Base-by-base conservation (phyloP, 345 rosid species). In the Salix viminalis region DNA sequence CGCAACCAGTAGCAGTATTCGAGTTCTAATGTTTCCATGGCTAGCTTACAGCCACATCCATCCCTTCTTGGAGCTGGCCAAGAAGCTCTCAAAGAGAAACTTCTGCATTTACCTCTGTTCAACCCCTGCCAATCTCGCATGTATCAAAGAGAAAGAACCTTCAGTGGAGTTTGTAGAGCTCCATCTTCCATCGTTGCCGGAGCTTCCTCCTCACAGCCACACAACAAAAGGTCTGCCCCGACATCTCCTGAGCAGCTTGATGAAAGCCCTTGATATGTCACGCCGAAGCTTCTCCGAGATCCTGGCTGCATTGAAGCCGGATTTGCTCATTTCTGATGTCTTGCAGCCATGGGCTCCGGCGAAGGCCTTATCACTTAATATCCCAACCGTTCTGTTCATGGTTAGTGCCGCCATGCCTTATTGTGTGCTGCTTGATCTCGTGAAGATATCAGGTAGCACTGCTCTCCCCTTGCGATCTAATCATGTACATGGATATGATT, bases 1-100 rank as follows among this genome's bases (percentile, higher is more conserved):
- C 21, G 0, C n/a, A 66, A 30, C 19, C 0, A 34, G 4, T 23
- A 36, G 42, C 4, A 66, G 8, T 18, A 28, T 19, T 66, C 44
- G 83, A 3, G 60, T 86, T 46, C 64, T 85, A 72, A 80, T 88
- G 87, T 65, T 86, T 2, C 86, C 89, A 83, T 86, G 90, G 87
- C 69, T 88, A 26, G 91, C 87, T 66, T 79, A 85, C 30, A 86
- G 91, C 24, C 89, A 86, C 76, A 79, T 77, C 16, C 72, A 81
- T 15, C 86, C 91, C 13, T 87, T 76, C 76, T 66, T 85, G 9
- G 86, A 85, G 77, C 84, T 87, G 4, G 84, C 83, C 34, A 86
- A 85, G 73, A 75, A 73, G 61, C 86, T 86, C 34, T 14, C 83
- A 2, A 18, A 62, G 28, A 70, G 83, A 50, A 83, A 83, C 75